Conservation (phyloP, 257 asterid genomes). For the Orobanche coerulescens region DNA sequence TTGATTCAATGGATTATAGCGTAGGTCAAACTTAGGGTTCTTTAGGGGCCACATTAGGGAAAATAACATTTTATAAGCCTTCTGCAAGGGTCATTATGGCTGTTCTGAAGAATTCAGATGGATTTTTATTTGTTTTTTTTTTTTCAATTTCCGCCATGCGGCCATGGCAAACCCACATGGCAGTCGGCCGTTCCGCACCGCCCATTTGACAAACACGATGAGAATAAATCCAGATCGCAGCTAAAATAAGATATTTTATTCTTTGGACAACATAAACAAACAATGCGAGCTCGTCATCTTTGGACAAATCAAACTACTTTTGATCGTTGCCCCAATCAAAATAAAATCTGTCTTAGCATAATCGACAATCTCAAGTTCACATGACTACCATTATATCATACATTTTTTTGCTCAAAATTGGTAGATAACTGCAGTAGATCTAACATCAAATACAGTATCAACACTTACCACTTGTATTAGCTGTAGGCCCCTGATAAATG, state of each 20-base stretch:
- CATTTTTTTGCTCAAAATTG: constrained; percentile 8
- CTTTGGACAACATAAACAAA: background rate
- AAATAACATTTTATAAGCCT: too few species aligned
- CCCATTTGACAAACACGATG: too few species aligned
- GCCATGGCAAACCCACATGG: too few species aligned
- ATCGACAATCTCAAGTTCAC: constrained; percentile 3
- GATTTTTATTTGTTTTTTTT: too few species aligned
- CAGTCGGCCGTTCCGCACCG: too few species aligned
- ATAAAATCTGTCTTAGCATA: background rate
- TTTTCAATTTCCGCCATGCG: too few species aligned
- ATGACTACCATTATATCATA: background rate
- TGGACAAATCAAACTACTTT: background rate
- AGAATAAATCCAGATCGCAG: background rate
- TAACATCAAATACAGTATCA: constrained; percentile 9
- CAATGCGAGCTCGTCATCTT: constrained; percentile 4
- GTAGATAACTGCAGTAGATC: background rate
- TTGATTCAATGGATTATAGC: too few species aligned
- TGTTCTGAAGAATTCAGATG: too few species aligned
- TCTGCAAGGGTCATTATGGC: too few species aligned
- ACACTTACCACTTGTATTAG: constrained; percentile 40
- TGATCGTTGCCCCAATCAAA: constrained; percentile 6
- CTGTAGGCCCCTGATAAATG: constrained; percentile 48
- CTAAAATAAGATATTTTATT: background rate
- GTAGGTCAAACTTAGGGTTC: too few species aligned
- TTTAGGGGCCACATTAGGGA: too few species aligned